A percentile compares a stretch with the other conserved stretches of the same genome.
phyloP scores from a whole-genome alignment of 148 eudicot genomes.

The Pharnaceum exiguum region DNA sequence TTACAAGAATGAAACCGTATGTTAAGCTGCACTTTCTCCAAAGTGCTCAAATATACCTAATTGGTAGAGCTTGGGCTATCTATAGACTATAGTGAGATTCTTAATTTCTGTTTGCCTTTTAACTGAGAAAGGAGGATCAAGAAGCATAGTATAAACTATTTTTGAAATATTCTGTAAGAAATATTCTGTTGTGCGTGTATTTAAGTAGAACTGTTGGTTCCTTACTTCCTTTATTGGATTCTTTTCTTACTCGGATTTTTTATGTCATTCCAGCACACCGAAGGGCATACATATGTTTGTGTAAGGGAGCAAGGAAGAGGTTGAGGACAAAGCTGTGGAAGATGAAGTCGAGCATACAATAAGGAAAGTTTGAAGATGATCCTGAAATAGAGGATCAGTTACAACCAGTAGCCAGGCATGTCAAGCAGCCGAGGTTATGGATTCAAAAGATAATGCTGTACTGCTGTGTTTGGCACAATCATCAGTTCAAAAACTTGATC shows the following conservation, averaged over 20 bases:
- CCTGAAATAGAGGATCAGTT: conserved; percentile 20
- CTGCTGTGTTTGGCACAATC: background rate
- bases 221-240: background rate
- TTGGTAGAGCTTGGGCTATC: too few relatives aligned
- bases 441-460: conserved; percentile 6
- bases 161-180: too few relatives aligned
- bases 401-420: too few relatives aligned
- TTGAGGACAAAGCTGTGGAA: conserved; percentile 32
- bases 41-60: too few relatives aligned
- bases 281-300: conserved; percentile 20
- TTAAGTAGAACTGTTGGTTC: too few relatives aligned
- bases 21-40: too few relatives aligned
- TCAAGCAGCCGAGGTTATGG: conserved; percentile 1
- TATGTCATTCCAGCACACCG: conserved; percentile 19
- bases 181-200: too few relatives aligned
- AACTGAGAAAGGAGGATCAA: too few relatives aligned
- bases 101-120: too few relatives aligned
- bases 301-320: conserved; percentile 39
- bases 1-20: too few relatives aligned
- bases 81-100: too few relatives aligned
- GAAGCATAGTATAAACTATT: too few relatives aligned
- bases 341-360: conserved; percentile 21
- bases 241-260: background rate
- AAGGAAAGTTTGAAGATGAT: conserved; percentile 35
- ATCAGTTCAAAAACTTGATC: conserved; percentile 32